Base-by-base conservation (phyloP, 179 eudicot genomes). In the Monotropa hypopitys region DNA sequence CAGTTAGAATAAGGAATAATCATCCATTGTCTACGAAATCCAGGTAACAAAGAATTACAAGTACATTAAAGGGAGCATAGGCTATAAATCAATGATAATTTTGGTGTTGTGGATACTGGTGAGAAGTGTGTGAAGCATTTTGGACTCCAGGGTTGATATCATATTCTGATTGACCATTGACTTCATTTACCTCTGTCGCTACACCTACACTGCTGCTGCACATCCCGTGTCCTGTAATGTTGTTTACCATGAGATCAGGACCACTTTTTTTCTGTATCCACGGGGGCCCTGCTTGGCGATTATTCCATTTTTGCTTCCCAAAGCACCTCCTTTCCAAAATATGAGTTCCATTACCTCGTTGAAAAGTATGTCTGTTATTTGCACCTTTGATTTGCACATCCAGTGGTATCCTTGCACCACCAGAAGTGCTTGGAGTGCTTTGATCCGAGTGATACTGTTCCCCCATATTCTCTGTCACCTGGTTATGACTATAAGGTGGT, bases 261-360 rank as follows among this genome's bases (percentile, higher is more conserved):
- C 83, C 82, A 62, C 79, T 81, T 76, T 88, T 77, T 13, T 75
- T 86, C 80, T 84, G 75, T n/a, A 80, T 43, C 94, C 94, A 89
- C 11, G 94, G 97, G 56, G 85, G 92, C 53, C 84, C 79, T 15
- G 57, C 23, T 72, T 80, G 82, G n/a, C 75, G 59, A 79, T 76
- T 78, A 57, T 80, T 90, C 86, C 89, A 85, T 83, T 84, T 90
- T 62, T 86, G 90, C 77, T 85, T 96, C 86, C 84, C 83, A 66
- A 86, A 72, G 70, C 76, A 82, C 80, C 88, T 88, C 86, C 82
- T 89, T 56, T 86, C 89, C 65, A 84, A 78, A 66, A 67, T 75
- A 78, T 81, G 53, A 28, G 74, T 53, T 43, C 83, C 80, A 76
- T 81, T 78, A 46, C 57, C 84, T 38, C 53, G 81, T 81, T 80